These are phyloP conservation scores for Kickxella alabastrina DNA, from an alignment of 192 early-diverging fungal genomes.

Conservation along the genomic window DNA sequence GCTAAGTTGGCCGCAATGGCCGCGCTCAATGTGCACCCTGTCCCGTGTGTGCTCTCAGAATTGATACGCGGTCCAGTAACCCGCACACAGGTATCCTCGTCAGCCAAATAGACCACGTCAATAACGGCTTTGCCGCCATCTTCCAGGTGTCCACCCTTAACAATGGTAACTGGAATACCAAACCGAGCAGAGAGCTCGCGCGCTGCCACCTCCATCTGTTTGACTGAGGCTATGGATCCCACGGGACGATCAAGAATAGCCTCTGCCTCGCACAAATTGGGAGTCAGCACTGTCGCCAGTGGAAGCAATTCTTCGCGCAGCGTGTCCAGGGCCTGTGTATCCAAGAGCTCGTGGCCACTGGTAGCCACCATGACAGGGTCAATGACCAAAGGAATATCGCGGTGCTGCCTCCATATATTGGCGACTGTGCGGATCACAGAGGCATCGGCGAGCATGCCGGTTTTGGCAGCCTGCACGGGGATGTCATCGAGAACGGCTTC, in stretches of 20 bases:
- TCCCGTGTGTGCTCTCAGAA: slow-evolving; percentile 77
- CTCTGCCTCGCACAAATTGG: slow-evolving; percentile 82
- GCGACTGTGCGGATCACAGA: slow-evolving; percentile 63
- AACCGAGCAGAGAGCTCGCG: slow-evolving; percentile 46
- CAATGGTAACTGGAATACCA: slow-evolving; percentile 58
- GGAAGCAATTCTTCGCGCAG: slow-evolving; percentile 62
- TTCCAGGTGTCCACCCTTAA: slow-evolving; percentile 85
- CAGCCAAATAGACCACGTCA: slow-evolving; percentile 62
- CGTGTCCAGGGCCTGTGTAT: slow-evolving; percentile 56
- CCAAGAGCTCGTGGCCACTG: slow-evolving; percentile 61
- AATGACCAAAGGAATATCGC: slow-evolving; percentile 55
- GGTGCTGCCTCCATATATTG: slow-evolving; percentile 37
- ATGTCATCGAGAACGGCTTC: slow-evolving; percentile 72
- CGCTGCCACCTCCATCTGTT: slow-evolving; percentile 63
- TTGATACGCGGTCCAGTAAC: slow-evolving; percentile 58
- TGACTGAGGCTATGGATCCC: slow-evolving; percentile 50
- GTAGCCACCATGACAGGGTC: slow-evolving; percentile 90
- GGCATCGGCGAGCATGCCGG: slow-evolving; percentile 71
- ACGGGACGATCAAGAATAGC: slow-evolving; percentile 47
- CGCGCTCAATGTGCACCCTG: slow-evolving; percentile 81
- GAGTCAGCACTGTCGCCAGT: slow-evolving; percentile 68
- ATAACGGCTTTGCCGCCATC: slow-evolving; percentile 37
- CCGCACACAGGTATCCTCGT: slow-evolving; percentile 35
- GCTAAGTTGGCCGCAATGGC: slow-evolving; percentile 74
- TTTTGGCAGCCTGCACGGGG: slow-evolving; percentile 70